Base-by-base conservation (phyloP, 2,329 filamentous ascomycete genomes). In the Boeremia lycopersici region DNA sequence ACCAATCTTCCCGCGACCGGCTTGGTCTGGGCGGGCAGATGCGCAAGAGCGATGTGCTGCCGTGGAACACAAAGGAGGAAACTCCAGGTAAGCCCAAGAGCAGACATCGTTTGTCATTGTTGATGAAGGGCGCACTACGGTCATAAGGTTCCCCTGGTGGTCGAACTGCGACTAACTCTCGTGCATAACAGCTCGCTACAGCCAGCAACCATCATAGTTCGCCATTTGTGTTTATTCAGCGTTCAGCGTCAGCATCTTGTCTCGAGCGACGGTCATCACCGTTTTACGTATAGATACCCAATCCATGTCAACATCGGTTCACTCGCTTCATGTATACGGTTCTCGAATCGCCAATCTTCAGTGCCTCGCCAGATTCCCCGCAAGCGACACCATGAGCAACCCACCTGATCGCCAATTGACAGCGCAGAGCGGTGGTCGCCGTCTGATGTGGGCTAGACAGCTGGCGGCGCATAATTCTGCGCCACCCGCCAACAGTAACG, bases 1-100 rank as follows among this genome's bases (percentile, higher is more conserved):
- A 69, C 45, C 67, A 66, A 34, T 70, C 68, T 48, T 63, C 73
- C 23, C 68, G 67, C 23, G 74, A 76, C 56, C 70, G 73, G 11
- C 68, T 76, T 7, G 73, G 73, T 25, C 62, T 76, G 1, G 73
- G 74, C 28, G 66, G 72, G 23, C 64, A 65, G 13, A 61, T 75
- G 48, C 69, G 66, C 19, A 73, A 70, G 61, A 67, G 62, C 26
- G 71, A 70, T 39, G 57, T 59, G 13, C 45, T 69, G 53, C 73
- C 73, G 6, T 76, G 73, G 71, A 72, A 71, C 48, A 49, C 28
- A 25, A 48, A 35, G 48, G 46, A 57, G 31, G 48, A 47, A 25
- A 15, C 25, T 41, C 39, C 9, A 52, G 54, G 48, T 49, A 67
- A 39, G 55, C 51, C 59, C 25, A 72, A 67, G 57, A 49, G 35